Evolutionary conservation across 371 early-diverging fungal species (phyloP).

Genomic region (Cokeromyces recurvatus): DNA sequence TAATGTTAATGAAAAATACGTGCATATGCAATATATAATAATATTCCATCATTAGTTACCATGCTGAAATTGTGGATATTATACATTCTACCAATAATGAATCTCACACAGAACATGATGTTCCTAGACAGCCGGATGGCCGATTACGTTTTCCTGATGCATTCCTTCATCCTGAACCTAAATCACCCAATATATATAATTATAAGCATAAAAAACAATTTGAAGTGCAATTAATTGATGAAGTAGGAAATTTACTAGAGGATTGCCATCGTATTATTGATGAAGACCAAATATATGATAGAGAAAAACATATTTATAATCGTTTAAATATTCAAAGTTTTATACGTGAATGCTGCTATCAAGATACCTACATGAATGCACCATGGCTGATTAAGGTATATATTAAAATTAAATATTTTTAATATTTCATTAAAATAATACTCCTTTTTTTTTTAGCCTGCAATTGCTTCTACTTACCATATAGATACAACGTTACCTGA

Average conservation of each 20-base stretch:
- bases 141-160: slow-evolving; percentile 45
- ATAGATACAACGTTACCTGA: slow-evolving; percentile 45
- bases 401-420: too few species aligned
- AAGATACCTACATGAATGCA: slow-evolving; percentile 59
- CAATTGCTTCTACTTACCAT: slow-evolving; percentile 41
- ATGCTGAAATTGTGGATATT: slow-evolving; percentile 29
- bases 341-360: slow-evolving; percentile 61
- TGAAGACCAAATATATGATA: neutral
- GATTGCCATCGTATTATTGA: slow-evolving; percentile 26
- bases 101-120: neutral
- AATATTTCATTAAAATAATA: neutral
- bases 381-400: slow-evolving; percentile 68
- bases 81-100: too few species aligned
- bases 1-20: slow-evolving; percentile 9
- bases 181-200: neutral
- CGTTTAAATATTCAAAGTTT: slow-evolving; percentile 58
- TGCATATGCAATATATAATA: neutral
- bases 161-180: slow-evolving; percentile 34
- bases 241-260: slow-evolving; percentile 26
- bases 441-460: slow-evolving; percentile 24
- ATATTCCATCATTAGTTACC: slow-evolving; percentile 16
- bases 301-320: slow-evolving; percentile 48
- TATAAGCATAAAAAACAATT: slow-evolving; percentile 6
- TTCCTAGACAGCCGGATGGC: slow-evolving; percentile 39
- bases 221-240: slow-evolving; percentile 32